Conservation (phyloP, 768 basidiomycete genomes). For the Leccinum fibrillosum region DNA sequence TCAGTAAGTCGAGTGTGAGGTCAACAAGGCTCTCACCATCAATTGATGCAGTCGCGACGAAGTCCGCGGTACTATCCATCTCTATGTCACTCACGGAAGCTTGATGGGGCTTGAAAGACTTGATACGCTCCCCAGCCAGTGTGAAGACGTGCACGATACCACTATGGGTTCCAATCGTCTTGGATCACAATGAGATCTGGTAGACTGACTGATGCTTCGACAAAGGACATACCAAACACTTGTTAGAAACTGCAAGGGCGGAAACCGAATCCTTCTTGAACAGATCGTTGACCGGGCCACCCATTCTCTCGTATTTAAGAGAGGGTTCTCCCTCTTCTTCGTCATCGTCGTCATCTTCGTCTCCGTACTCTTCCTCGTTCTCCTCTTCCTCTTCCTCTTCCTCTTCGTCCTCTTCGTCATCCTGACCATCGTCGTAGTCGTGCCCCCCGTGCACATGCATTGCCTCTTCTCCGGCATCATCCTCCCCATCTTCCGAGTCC, state of each 20-base stretch:
- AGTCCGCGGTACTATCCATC: constrained; percentile 82
- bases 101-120: constrained; percentile 86
- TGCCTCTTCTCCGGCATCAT: background rate
- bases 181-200: background rate
- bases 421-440: constrained; percentile 7
- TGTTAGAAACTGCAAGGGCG: constrained; percentile 70
- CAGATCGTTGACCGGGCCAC: constrained; percentile 67
- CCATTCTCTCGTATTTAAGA: constrained; percentile 85
- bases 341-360: constrained; percentile 54
- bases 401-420: constrained; percentile 8
- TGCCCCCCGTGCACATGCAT: background rate
- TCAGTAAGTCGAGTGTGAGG: constrained; percentile 45
- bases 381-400: constrained; percentile 21
- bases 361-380: constrained; percentile 39
- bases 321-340: constrained; percentile 90
- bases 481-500: constrained; percentile 8
- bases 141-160: constrained; percentile 90
- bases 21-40: constrained; percentile 60
- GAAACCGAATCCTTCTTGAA: constrained; percentile 90
- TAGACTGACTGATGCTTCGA: background rate
- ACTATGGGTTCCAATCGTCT: constrained; percentile 91
- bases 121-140: constrained; percentile 74
- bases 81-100: constrained; percentile 85
- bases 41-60: constrained; percentile 87
- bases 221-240: constrained; percentile 55